Evolutionary conservation across 345 rosid species (phyloP).

Genomic region (Salix koriyanagi): DNA sequence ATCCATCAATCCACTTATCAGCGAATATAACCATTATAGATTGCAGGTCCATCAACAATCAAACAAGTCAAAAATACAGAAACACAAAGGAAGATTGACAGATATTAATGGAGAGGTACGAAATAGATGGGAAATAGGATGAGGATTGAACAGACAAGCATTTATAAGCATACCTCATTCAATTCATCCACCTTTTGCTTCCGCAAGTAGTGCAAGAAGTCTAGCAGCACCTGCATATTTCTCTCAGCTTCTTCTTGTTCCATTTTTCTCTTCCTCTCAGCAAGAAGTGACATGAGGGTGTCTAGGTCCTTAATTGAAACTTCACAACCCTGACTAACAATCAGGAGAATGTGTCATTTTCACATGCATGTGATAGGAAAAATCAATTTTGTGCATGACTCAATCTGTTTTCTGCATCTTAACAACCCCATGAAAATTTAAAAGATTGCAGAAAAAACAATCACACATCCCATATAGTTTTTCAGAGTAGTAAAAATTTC

Average conservation of each 20-base stretch:
- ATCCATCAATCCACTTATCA: background rate
- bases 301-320: conserved; percentile 89
- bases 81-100: background rate
- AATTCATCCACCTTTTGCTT: conserved; percentile 91
- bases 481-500: background rate
- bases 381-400: background rate
- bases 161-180: conserved; percentile 54
- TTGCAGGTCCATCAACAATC: background rate
- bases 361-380: background rate
- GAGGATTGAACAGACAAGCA: background rate
- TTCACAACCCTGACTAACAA: conserved; percentile 77
- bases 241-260: conserved; percentile 98
- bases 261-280: conserved; percentile 89
- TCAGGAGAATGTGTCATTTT: conserved; percentile 17
- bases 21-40: background rate
- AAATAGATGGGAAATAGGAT: no score
- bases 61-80: background rate
- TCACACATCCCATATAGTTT: background rate
- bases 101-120: background rate
- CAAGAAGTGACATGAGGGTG: conserved; percentile 60
- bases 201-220: conserved; percentile 74
- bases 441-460: background rate
- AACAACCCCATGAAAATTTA: background rate
- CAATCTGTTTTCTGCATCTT: background rate
- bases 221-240: conserved; percentile 91